Evolutionary conservation across 257 asterid species (phyloP).

Genomic region (Primulina eburnea): DNA sequence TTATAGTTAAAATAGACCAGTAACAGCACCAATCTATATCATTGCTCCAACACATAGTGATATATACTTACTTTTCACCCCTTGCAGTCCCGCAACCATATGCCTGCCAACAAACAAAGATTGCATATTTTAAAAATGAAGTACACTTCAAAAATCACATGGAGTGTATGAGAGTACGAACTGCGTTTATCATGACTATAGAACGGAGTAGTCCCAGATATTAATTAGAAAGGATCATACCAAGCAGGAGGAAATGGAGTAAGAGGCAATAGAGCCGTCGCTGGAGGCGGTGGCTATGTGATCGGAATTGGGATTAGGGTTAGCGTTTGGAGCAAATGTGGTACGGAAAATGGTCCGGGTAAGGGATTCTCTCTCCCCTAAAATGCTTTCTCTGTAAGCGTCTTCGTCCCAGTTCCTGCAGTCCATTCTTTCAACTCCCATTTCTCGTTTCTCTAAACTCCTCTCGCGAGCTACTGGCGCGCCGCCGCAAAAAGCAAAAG

Average conservation of each 20-base stretch:
- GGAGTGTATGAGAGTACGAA: no score
- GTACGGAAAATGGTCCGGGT: conserved; percentile 82
- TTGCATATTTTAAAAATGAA: background rate
- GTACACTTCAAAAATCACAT: background rate
- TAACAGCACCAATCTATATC: background rate
- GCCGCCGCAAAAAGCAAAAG: background rate
- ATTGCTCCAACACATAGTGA: background rate
- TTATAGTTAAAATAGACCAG: background rate
- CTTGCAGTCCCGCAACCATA: background rate
- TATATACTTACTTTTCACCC: background rate
- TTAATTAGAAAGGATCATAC: conserved; percentile 33
- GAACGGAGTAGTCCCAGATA: background rate
- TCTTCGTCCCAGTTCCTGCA: conserved; percentile 89
- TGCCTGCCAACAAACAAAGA: background rate
- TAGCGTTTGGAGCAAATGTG: conserved; percentile 57
- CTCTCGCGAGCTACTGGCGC: background rate
- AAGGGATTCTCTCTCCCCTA: conserved; percentile 54
- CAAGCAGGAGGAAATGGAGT: conserved; percentile 70
- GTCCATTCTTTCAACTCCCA: conserved; percentile 56
- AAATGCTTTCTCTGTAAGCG: conserved; percentile 60
- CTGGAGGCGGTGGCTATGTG: conserved; percentile 68
- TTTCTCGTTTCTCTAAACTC: conserved; percentile 13
- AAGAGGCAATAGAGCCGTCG: conserved; percentile 78
- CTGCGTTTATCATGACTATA: no score
- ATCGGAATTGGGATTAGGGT: conserved; percentile 61